Conservation (phyloP, 2,329 filamentous ascomycete genomes). For the Paraphaeosphaeria minitans region DNA sequence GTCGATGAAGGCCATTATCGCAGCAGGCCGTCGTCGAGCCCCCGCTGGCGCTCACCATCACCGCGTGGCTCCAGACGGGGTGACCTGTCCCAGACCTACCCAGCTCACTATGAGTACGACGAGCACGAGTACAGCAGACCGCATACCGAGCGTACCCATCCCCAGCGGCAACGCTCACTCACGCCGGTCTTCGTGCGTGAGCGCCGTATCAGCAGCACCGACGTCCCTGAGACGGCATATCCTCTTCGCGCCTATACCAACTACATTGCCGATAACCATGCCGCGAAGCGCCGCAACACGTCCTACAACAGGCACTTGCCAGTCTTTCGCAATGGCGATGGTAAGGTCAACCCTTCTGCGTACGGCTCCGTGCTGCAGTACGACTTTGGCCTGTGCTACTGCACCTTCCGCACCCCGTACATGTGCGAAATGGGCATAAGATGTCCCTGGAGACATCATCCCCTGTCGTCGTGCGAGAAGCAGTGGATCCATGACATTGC, state of each 20-base stretch:
- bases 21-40: neutral
- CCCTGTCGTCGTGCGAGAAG: neutral
- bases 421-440: conserved; percentile 7
- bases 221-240: neutral
- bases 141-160: neutral
- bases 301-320: neutral
- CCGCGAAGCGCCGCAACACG: neutral
- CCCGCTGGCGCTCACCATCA: neutral
- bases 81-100: neutral
- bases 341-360: conserved; percentile 7
- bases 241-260: conserved; percentile 8
- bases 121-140: neutral
- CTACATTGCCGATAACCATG: neutral
- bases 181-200: conserved; percentile 3
- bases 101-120: neutral
- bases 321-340: conserved; percentile 5
- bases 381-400: conserved; percentile 9
- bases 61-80: neutral
- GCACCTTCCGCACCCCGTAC: conserved; percentile 6
- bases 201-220: neutral
- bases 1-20: neutral
- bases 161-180: neutral
- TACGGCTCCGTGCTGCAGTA: conserved; percentile 3
- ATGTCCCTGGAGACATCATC: conserved; percentile 9
- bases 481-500: conserved; percentile 3